These are phyloP conservation scores for Moesziomyces sp. DNA, from an alignment of 1,284 basidiomycete species.

Conservation along the genomic window DNA sequence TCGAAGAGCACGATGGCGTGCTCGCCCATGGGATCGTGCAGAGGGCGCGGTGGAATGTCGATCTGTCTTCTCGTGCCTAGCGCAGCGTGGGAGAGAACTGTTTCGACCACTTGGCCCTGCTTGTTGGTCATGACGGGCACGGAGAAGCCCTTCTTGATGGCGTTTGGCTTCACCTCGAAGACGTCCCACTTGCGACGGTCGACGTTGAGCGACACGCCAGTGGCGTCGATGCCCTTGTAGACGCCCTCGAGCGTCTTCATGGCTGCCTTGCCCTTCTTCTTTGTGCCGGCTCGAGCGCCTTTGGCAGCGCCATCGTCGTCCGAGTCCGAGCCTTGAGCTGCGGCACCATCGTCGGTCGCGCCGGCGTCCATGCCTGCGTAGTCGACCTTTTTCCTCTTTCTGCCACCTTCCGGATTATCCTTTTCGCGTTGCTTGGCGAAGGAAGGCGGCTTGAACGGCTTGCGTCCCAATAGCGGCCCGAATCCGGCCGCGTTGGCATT, in stretches of 20 bases:
- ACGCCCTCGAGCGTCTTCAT: constrained; percentile 59
- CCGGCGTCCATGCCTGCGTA: constrained; percentile 62
- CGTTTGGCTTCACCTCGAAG: constrained; percentile 56
- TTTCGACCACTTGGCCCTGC: constrained; percentile 78
- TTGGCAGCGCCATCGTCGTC: constrained; percentile 26
- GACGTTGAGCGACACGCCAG: constrained; percentile 62
- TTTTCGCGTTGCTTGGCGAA: constrained; percentile 43
- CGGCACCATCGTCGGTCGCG: constrained; percentile 43
- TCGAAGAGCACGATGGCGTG: constrained; percentile 98
- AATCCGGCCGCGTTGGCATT: constrained; percentile 59
- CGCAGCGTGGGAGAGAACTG: constrained; percentile 77
- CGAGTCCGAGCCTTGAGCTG: constrained; percentile 28
- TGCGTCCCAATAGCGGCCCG: constrained; percentile 54
- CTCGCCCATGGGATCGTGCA: constrained; percentile 96
- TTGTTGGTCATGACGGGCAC: constrained; percentile 86
- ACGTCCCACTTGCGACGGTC: constrained; percentile 60
- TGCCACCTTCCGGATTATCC: constrained; percentile 29
- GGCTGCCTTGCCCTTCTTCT: constrained; percentile 41
- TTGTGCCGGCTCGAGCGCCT: constrained; percentile 16
- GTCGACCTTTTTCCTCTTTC: constrained; percentile 63
- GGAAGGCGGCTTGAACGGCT: constrained; percentile 64
- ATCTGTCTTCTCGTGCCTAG: constrained; percentile 87
- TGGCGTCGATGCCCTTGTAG: constrained; percentile 64
- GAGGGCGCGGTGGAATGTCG: constrained; percentile 85
- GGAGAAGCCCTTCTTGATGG: constrained; percentile 74